Conservation (phyloP, 305 asterid species). For the Solanum hybrid region DNA sequence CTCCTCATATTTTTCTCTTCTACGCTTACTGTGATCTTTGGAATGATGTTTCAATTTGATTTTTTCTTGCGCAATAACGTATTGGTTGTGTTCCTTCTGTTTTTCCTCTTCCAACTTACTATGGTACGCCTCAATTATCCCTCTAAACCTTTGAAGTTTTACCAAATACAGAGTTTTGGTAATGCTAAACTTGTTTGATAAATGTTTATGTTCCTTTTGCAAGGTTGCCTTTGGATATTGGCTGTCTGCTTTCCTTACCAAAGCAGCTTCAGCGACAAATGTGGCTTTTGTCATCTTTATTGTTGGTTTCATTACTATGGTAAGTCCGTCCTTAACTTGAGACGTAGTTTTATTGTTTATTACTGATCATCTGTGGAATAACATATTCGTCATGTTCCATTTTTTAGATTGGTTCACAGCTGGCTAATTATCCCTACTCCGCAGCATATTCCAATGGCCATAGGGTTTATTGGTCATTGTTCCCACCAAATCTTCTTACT, state of each 20-base stretch:
- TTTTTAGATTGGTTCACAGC: not conserved
- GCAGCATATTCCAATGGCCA: conserved; percentile 19
- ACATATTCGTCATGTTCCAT: not conserved
- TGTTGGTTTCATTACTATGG: conserved; percentile 73
- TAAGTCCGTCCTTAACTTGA: conserved; percentile 16
- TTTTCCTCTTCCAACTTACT: conserved; percentile 71
- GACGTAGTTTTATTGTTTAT: conserved; percentile 11
- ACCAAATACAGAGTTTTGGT: not conserved
- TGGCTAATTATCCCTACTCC: not conserved
- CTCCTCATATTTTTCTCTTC: conserved; percentile 49
- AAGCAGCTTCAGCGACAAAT: conserved; percentile 66
- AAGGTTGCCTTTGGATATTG: conserved; percentile 72
- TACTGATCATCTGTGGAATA: not conserved
- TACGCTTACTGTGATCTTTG: conserved; percentile 60
- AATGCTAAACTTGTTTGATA: not conserved
- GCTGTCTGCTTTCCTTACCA: conserved; percentile 62
- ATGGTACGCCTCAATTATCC: conserved; percentile 45
- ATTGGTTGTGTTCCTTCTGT: conserved; percentile 57
- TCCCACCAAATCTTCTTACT: conserved; percentile 84
- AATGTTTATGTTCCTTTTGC: conserved; percentile 17
- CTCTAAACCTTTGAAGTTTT: not conserved
- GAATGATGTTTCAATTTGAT: conserved; percentile 87
- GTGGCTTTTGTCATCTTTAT: conserved; percentile 56
- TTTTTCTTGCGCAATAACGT: conserved; percentile 67
- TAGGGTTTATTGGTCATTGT: conserved; percentile 54